A percentile compares a stretch with the other conserved stretches of the same genome.
Conservation (phyloP, 495 filamentous ascomycete genomes). For the Venustampulla echinocandica region DNA sequence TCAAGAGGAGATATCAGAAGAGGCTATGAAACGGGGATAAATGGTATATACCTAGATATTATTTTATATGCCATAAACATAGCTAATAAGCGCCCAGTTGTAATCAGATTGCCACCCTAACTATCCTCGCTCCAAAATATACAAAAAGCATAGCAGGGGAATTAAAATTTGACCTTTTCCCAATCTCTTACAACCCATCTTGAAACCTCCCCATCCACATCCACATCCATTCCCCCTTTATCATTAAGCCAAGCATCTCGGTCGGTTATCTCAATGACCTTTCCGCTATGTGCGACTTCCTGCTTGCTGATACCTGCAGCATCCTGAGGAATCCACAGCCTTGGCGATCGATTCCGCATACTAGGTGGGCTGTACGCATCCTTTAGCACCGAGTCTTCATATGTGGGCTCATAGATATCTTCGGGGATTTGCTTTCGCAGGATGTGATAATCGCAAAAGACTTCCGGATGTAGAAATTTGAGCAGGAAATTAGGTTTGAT, state of each 20-base stretch:
- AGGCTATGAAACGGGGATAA: neutral
- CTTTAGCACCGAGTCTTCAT: slow-evolving; percentile 48
- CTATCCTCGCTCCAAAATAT: neutral
- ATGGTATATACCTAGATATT: too few species aligned
- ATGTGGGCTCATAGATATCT: slow-evolving; percentile 34
- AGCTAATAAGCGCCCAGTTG: neutral
- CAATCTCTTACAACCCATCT: slow-evolving; percentile 28
- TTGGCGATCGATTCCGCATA: slow-evolving; percentile 53
- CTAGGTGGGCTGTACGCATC: slow-evolving; percentile 73
- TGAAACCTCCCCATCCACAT: slow-evolving; percentile 47
- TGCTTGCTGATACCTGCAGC: slow-evolving; percentile 64
- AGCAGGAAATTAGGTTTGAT: slow-evolving; percentile 40
- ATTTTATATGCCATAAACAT: too few species aligned
- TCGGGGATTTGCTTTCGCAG: slow-evolving; percentile 63
- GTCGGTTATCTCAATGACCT: slow-evolving; percentile 62
- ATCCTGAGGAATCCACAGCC: slow-evolving; percentile 81
- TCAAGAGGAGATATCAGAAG: neutral
- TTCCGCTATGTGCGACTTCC: slow-evolving; percentile 64
- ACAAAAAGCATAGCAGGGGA: neutral
- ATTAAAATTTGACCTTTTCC: slow-evolving; percentile 22
- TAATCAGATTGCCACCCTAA: neutral
- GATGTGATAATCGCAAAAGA: slow-evolving; percentile 61
- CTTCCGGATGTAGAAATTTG: slow-evolving; percentile 71
- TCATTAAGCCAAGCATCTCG: slow-evolving; percentile 71
- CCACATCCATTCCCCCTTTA: slow-evolving; percentile 67